Conservation (phyloP, 176 grass and related monocot genomes). For the Carex littledalei region DNA sequence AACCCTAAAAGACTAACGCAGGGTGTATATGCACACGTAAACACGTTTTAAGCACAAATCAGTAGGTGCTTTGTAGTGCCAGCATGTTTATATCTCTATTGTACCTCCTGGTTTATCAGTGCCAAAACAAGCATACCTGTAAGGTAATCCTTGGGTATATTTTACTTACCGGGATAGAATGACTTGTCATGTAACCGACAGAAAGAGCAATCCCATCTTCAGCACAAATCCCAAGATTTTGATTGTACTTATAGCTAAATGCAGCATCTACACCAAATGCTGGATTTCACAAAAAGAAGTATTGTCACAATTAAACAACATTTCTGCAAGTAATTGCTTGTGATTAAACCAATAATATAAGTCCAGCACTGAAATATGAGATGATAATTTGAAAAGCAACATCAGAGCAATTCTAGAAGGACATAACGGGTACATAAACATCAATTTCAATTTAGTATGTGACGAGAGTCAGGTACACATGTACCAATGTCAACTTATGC, state of each 20-base stretch:
- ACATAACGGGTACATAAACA: background rate
- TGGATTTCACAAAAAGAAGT: slow-evolving; percentile 20
- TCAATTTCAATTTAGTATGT: background rate
- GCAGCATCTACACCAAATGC: slow-evolving; percentile 83
- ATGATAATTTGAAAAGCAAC: background rate
- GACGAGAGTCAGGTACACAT: background rate
- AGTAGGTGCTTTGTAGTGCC: background rate
- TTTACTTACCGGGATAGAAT: slow-evolving; percentile 85
- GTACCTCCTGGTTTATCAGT: slow-evolving; percentile 10
- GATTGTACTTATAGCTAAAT: slow-evolving; percentile 96
- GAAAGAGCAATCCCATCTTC: slow-evolving; percentile 91
- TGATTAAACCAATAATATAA: background rate
- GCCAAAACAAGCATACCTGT: slow-evolving; percentile 4
- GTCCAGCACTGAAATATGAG: background rate
- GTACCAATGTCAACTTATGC: background rate
- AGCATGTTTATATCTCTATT: slow-evolving; percentile 6
- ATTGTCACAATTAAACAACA: background rate
- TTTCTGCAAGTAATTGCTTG: background rate
- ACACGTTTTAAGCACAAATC: background rate
- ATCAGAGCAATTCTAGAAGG: background rate
- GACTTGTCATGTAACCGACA: slow-evolving; percentile 66
- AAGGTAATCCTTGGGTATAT: slow-evolving; percentile 12
- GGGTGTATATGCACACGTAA: background rate
- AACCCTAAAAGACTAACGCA: background rate
- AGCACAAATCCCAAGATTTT: slow-evolving; percentile 79